Conservation (phyloP, 768 basidiomycete species). For the Erythrobasidium yunnanense region DNA sequence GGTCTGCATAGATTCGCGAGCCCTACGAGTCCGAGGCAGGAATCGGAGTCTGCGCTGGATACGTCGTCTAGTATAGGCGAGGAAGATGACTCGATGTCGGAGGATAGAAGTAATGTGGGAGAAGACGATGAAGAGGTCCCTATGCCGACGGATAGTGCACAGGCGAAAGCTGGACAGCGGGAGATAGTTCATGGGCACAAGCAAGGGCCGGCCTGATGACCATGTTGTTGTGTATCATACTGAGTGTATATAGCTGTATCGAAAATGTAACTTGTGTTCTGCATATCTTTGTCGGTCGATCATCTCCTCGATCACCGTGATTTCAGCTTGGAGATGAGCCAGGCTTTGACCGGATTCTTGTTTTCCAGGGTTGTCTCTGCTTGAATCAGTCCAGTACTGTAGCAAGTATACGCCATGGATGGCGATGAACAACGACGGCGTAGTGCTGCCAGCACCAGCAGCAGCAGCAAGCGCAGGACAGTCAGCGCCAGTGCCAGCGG, state of each 20-base stretch:
- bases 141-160: constrained; percentile 3
- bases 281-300: no score
- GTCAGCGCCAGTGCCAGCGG: background rate
- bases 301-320: no score
- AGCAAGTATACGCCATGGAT: background rate
- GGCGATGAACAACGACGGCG: background rate
- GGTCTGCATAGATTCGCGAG: no score
- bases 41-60: no score
- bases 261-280: no score
- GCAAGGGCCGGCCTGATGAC: background rate
- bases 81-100: background rate
- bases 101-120: background rate
- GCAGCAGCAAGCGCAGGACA: background rate
- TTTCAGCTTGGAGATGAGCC: no score
- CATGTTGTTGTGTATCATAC: no score
- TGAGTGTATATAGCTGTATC: no score
- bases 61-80: no score
- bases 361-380: background rate
- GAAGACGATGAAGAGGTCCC: constrained; percentile 22
- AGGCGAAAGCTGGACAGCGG: background rate
- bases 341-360: no score
- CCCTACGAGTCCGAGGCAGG: no score
- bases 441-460: background rate
- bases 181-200: background rate
- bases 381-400: background rate